These are phyloP conservation scores for Schwanniomyces occidentalis DNA, from an alignment of 805 yeast genomes.

Conservation along the genomic window DNA sequence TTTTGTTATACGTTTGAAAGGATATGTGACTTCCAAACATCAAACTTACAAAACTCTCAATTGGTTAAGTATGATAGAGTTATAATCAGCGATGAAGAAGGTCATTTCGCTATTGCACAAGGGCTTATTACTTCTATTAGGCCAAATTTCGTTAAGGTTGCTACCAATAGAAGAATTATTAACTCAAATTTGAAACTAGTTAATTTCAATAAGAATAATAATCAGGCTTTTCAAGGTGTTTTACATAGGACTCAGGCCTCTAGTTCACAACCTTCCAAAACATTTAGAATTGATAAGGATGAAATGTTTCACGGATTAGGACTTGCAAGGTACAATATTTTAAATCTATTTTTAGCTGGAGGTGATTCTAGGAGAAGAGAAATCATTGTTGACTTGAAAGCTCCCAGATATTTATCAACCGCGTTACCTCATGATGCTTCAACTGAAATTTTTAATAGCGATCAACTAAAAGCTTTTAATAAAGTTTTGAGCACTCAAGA, in stretches of 20 bases:
- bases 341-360: slow-evolving; percentile 61
- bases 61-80: slow-evolving; percentile 61
- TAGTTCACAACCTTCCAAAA: slow-evolving; percentile 7
- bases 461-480: slow-evolving; percentile 70
- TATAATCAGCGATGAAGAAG: slow-evolving; percentile 74
- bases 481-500: slow-evolving; percentile 66
- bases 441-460: slow-evolving; percentile 53
- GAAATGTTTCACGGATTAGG: slow-evolving; percentile 74
- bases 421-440: slow-evolving; percentile 15
- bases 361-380: slow-evolving; percentile 47
- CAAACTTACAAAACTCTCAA: slow-evolving; percentile 40
- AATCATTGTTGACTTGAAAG: slow-evolving; percentile 53
- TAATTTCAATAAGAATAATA: slow-evolving; percentile 42
- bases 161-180: slow-evolving; percentile 55
- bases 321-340: slow-evolving; percentile 70
- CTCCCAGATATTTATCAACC: slow-evolving; percentile 45
- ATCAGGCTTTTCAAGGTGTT: slow-evolving; percentile 56
- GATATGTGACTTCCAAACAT: slow-evolving; percentile 8
- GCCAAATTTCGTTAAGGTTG: slow-evolving; percentile 44
- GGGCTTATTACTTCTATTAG: slow-evolving; percentile 55
- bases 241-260: slow-evolving; percentile 20
- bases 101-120: slow-evolving; percentile 70
- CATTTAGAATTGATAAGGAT: slow-evolving; percentile 77
- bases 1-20: slow-evolving; percentile 54
- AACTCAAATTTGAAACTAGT: slow-evolving; percentile 39